These are phyloP conservation scores for Bacterosira constricta DNA, from an alignment of 108 stramenopile species.

Conservation along the genomic window DNA sequence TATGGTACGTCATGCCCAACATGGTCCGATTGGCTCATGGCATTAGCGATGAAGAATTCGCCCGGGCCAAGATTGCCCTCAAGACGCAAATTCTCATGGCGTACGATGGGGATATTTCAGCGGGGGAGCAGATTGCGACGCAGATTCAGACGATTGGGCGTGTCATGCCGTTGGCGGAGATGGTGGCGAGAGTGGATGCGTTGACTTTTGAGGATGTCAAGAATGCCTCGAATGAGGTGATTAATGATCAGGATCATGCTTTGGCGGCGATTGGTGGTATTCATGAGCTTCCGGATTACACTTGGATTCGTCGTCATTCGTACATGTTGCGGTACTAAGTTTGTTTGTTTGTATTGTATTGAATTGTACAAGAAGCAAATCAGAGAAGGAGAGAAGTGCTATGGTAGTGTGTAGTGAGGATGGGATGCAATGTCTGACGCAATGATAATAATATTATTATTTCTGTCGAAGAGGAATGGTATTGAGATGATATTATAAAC, in stretches of 20 bases:
- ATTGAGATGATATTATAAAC: no score
- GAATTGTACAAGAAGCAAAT: background rate
- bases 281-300: conserved; percentile 96
- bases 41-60: conserved; percentile 89
- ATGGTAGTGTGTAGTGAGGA: no score
- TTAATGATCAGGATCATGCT: conserved; percentile 97
- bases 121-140: conserved; percentile 98
- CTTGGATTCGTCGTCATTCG: conserved; percentile 84
- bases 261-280: conserved; percentile 96
- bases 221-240: conserved; percentile 85
- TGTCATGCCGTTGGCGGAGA: conserved; percentile 95
- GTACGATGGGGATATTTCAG: conserved; percentile 90
- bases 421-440: no score
- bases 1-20: conserved; percentile 93
- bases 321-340: conserved; percentile 85
- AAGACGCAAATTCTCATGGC: conserved; percentile 94
- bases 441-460: no score
- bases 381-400: no score
- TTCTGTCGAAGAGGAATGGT: no score
- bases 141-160: conserved; percentile 96
- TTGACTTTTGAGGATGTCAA: conserved; percentile 88
- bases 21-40: conserved; percentile 93
- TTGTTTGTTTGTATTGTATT: background rate
- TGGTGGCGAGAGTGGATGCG: conserved; percentile 94
- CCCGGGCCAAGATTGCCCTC: conserved; percentile 94